These are phyloP conservation scores for Metschnikowia reukaufii DNA, from an alignment of 805 yeast genomes.

Conservation along the genomic window DNA sequence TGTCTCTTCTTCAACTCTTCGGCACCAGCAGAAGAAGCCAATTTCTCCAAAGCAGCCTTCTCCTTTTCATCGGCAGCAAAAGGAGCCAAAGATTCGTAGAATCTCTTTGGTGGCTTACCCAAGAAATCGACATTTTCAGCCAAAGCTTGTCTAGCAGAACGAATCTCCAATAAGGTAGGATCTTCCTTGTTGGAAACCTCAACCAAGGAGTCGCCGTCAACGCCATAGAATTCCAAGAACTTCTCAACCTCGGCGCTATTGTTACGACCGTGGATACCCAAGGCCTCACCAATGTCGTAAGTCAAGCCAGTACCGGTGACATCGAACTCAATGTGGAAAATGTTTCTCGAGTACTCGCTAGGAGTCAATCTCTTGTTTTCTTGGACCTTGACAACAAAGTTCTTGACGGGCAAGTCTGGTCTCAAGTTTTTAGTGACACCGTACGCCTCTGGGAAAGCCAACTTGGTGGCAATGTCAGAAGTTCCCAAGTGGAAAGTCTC, in stretches of 20 bases:
- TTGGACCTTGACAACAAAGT: slow-evolving; percentile 84
- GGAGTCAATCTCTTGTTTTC: slow-evolving; percentile 94
- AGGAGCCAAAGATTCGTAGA: slow-evolving; percentile 78
- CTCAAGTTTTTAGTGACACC: slow-evolving; percentile 58
- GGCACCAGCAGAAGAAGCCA: slow-evolving; percentile 81
- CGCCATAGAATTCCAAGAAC: slow-evolving; percentile 70
- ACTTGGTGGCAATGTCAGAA: slow-evolving; percentile 60
- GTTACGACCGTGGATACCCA: slow-evolving; percentile 93
- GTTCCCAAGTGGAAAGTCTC: slow-evolving; percentile 35
- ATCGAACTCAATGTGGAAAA: slow-evolving; percentile 95
- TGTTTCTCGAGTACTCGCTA: slow-evolving; percentile 82
- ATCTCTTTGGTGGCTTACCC: slow-evolving; percentile 95
- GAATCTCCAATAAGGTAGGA: slow-evolving; percentile 56
- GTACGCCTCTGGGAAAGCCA: slow-evolving; percentile 82
- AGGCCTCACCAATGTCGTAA: slow-evolving; percentile 94
- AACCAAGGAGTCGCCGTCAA: slow-evolving; percentile 66
- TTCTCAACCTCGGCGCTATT: slow-evolving; percentile 59
- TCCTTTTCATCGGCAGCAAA: slow-evolving; percentile 72
- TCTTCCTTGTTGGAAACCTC: slow-evolving; percentile 71
- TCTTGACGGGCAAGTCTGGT: slow-evolving; percentile 86
- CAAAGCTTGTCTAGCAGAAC: slow-evolving; percentile 81
- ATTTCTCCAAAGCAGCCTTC: slow-evolving; percentile 55
- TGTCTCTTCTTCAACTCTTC: slow-evolving; percentile 78
- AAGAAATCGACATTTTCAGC: slow-evolving; percentile 81
- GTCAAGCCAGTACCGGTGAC: slow-evolving; percentile 85